phyloP scores from a whole-genome alignment of 768 basidiomycete genomes.

The Strobilomyces dryophilus region DNA sequence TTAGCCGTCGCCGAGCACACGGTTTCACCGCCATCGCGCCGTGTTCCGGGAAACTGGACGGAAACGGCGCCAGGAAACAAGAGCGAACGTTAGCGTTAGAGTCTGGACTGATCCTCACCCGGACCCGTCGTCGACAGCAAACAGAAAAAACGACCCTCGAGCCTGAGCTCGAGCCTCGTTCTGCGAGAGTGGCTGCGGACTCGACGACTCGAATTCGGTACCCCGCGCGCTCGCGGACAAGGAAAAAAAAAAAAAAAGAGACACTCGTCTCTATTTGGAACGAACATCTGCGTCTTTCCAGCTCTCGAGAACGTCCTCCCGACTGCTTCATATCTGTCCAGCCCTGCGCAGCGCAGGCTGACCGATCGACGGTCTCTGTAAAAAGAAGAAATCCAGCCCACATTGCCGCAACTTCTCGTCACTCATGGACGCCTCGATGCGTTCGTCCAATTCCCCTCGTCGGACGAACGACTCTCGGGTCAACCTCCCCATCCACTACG shows the following conservation, averaged over 20 bases:
- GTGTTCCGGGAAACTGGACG: conserved; percentile 23
- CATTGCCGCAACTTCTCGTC: not conserved
- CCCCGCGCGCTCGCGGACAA: not conserved
- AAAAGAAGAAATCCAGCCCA: not conserved
- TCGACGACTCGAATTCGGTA: conserved; percentile 14
- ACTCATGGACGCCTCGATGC: conserved; percentile 19
- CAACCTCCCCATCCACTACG: conserved; percentile 48
- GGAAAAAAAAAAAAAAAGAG: not conserved
- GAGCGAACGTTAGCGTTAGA: not conserved
- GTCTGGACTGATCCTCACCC: not conserved
- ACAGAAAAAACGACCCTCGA: too few relatives aligned
- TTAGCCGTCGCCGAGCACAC: not conserved
- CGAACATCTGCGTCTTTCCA: conserved; percentile 6
- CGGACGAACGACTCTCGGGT: conserved; percentile 28
- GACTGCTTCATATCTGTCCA: conserved; percentile 8
- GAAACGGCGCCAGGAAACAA: not conserved
- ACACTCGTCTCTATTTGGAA: conserved; percentile 25
- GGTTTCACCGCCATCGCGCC: conserved; percentile 21
- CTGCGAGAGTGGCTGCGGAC: conserved; percentile 7
- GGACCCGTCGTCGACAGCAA: not conserved
- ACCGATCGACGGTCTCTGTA: too few relatives aligned
- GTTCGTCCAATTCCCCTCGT: conserved; percentile 16
- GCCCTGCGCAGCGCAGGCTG: conserved; percentile 6
- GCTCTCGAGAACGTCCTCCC: not conserved
- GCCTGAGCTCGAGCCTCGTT: too few relatives aligned